Conservation (phyloP, 169 alveolate species). For the Plasmodium fragile region DNA sequence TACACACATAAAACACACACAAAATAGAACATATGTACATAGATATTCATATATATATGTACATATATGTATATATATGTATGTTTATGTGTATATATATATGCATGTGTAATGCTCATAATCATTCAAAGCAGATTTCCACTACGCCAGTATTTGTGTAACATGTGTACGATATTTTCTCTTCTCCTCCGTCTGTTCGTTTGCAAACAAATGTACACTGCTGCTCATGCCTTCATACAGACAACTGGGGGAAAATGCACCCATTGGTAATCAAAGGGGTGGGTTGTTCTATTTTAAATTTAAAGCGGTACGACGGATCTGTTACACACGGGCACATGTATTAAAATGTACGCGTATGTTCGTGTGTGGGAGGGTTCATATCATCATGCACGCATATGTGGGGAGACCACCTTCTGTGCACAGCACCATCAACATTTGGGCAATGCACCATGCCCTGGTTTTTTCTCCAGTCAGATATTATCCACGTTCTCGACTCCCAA, state of each 20-base stretch:
- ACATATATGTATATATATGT: too few species aligned
- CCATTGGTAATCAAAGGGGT: background rate
- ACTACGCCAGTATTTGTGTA: background rate
- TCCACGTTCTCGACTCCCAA: background rate
- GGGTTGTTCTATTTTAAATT: background rate
- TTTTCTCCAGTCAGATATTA: background rate
- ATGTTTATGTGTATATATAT: background rate
- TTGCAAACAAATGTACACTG: background rate
- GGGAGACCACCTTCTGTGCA: background rate
- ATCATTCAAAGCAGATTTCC: background rate
- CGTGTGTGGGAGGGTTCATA: background rate
- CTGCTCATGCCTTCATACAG: background rate
- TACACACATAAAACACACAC: background rate
- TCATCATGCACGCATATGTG: background rate
- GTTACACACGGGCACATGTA: background rate
- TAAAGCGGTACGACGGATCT: background rate
- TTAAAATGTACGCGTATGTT: background rate
- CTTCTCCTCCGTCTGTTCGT: background rate
- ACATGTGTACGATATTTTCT: background rate
- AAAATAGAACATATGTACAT: background rate
- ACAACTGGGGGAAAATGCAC: background rate
- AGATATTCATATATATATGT: background rate
- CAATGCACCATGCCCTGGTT: background rate
- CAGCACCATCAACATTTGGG: background rate
- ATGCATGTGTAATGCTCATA: background rate